phyloP scores from a whole-genome alignment of 805 yeast genomes.

The Saturnispora bothae region DNA sequence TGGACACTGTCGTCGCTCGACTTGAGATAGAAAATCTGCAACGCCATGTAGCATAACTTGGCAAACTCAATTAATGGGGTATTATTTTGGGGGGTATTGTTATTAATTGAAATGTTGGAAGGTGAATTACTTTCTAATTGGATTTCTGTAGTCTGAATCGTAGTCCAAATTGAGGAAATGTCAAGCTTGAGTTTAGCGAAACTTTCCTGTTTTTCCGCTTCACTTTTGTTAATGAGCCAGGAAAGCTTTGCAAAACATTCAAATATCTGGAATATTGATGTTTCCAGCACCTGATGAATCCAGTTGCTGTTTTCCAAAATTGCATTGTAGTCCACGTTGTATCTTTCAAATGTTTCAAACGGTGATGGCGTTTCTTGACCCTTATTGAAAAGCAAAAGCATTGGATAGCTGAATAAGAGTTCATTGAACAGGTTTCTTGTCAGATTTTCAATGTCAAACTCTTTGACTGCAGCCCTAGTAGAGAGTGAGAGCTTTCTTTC shows the following conservation, averaged over 20 bases:
- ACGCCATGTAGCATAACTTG: slow-evolving; percentile 19
- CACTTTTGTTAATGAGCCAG: slow-evolving; percentile 24
- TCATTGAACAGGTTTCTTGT: slow-evolving; percentile 10
- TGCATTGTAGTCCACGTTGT: slow-evolving; percentile 18
- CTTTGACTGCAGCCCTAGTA: slow-evolving; percentile 7
- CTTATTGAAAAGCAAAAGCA: slow-evolving; percentile 29
- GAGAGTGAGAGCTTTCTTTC: slow-evolving; percentile 25
- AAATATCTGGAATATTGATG: slow-evolving; percentile 28
- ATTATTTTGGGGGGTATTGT: neutral
- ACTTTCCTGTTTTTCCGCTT: slow-evolving; percentile 6
- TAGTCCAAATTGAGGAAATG: slow-evolving; percentile 23
- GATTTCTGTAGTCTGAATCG: slow-evolving; percentile 24
- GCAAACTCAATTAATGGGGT: slow-evolving; percentile 12
- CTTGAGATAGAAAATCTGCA: slow-evolving; percentile 21
- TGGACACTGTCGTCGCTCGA: slow-evolving; percentile 14
- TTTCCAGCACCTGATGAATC: slow-evolving; percentile 31
- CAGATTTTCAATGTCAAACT: slow-evolving; percentile 2
- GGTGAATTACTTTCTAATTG: slow-evolving; percentile 14
- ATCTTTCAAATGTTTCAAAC: slow-evolving; percentile 25
- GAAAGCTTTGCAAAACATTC: slow-evolving; percentile 30
- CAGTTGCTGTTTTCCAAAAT: slow-evolving; percentile 15
- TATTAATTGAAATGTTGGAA: neutral
- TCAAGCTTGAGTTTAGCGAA: slow-evolving; percentile 15
- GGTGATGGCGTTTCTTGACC: slow-evolving; percentile 32
- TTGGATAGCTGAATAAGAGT: slow-evolving; percentile 33